Evolutionary conservation across 176 grass and related monocot species (phyloP), one percentile per base, ranked within the genome.

Genomic region (Thalia dealbata): DNA sequence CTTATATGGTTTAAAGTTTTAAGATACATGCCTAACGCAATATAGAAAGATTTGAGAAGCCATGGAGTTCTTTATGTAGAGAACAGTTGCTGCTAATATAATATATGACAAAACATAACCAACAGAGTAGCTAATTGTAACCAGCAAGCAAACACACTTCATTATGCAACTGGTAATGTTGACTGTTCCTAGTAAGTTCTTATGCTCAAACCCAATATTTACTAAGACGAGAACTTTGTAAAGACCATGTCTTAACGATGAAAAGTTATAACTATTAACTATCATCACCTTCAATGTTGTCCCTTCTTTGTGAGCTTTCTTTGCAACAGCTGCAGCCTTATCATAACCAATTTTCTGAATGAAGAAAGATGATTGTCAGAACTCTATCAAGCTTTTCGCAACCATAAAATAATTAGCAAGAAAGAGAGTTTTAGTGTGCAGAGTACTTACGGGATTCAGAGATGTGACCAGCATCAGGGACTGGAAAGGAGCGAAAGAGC

Each of bases 271-370:
- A 43, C 14, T 61, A 58, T 25, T 3, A 44, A 3, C 43, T 22
- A 32, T 67, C 18, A 25, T 4, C 65, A 99, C 95, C 89, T 99
- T 99, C 64, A 99, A 71, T 28, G 95, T 99, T 61, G 87, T 93
- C 78, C 95, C 95, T 90, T 99, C 95, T 86, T 93, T 99, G 81
- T 99, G 95, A 42, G 95, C 95, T 83, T 99, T 99, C 87, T 99
- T 99, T 30, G 95, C 95, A 78, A 92, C 87, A 78, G 95, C 90
- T 60, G 90, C 95, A 72, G 95, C 95, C 50, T 88, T 93, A 71
- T 93, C 95, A 75, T 99, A 99, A 72, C 95, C 95, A 73, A 93
- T 93, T 99, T 99, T 99, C 95, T 99, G 75, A 27, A 79, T 79
- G 27, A 75, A 75, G 19, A 50, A 73, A 52, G 61, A 61, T 68